These are phyloP conservation scores for Eucalyptus fibrosa DNA, from an alignment of 345 rosid genomes.

Conservation along the genomic window DNA sequence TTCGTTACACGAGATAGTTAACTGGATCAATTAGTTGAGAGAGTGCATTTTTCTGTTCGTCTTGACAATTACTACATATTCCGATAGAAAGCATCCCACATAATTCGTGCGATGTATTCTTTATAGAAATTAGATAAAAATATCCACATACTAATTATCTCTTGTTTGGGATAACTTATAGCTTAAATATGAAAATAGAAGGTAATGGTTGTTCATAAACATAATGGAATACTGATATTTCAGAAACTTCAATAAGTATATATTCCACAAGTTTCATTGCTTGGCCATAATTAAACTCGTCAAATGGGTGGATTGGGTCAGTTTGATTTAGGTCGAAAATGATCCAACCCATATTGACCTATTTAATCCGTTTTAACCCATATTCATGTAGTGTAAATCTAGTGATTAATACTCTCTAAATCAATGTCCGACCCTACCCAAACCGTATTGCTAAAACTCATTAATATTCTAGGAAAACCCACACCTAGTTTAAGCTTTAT, in stretches of 20 bases:
- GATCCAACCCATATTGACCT: too few relatives aligned
- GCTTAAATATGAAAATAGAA: not conserved
- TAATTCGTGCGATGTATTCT: not conserved
- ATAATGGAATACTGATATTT: not conserved
- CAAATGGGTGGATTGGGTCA: too few relatives aligned
- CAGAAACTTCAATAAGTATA: not conserved
- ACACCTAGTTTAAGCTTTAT: too few relatives aligned
- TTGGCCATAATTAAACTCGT: not conserved
- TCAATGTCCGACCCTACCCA: rapidly evolving
- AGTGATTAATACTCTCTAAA: too few relatives aligned
- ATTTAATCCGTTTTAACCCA: rapidly evolving
- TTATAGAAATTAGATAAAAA: not conserved
- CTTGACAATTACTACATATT: not conserved
- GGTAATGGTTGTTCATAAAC: not conserved
- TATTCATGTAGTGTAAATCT: too few relatives aligned
- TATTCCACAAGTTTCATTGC: not conserved
- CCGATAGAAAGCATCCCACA: not conserved
- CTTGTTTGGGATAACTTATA: not conserved
- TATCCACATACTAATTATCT: not conserved
- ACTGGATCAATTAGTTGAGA: not conserved
- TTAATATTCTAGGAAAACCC: too few relatives aligned
- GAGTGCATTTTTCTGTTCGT: not conserved
- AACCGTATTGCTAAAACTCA: too few relatives aligned
- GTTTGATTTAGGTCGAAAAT: too few relatives aligned
- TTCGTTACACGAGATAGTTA: not conserved